phyloP scores from a whole-genome alignment of 371 early-diverging fungal genomes.

The Actinomucor elegans region DNA sequence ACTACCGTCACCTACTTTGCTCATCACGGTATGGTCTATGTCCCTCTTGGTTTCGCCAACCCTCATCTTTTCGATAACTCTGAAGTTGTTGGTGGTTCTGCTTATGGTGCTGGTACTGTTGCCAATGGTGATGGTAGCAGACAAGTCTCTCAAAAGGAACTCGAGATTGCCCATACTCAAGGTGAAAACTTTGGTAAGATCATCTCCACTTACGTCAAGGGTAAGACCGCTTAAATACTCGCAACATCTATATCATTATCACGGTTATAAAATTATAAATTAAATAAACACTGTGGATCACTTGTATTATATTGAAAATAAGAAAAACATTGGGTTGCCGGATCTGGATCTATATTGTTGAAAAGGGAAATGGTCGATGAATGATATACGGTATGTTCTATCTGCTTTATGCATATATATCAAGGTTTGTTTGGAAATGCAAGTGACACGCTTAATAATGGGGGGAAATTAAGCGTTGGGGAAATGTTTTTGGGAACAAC shows the following conservation, averaged over 20 bases:
- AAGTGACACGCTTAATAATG: too few relatives aligned
- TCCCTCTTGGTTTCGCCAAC: constrained; percentile 69
- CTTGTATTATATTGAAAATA: background rate
- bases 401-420: too few relatives aligned
- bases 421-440: too few relatives aligned
- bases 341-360: too few relatives aligned
- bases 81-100: constrained; percentile 65
- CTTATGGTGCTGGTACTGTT: constrained; percentile 63
- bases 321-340: too few relatives aligned
- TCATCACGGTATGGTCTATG: constrained; percentile 83
- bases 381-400: too few relatives aligned
- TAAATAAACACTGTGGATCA: background rate
- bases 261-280: background rate
- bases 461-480: too few relatives aligned
- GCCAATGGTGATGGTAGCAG: constrained; percentile 66
- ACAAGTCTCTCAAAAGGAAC: constrained; percentile 62
- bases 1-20: constrained; percentile 70
- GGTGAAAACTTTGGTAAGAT: constrained; percentile 67
- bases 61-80: constrained; percentile 50
- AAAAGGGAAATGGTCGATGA: too few relatives aligned
- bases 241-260: background rate
- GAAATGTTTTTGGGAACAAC: too few relatives aligned
- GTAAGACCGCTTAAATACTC: constrained; percentile 24
- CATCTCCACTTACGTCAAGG: constrained; percentile 34
- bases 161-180: constrained; percentile 63